phyloP scores from a whole-genome alignment of 1,284 basidiomycete genomes.

The Papiliotrema nemorosa region DNA sequence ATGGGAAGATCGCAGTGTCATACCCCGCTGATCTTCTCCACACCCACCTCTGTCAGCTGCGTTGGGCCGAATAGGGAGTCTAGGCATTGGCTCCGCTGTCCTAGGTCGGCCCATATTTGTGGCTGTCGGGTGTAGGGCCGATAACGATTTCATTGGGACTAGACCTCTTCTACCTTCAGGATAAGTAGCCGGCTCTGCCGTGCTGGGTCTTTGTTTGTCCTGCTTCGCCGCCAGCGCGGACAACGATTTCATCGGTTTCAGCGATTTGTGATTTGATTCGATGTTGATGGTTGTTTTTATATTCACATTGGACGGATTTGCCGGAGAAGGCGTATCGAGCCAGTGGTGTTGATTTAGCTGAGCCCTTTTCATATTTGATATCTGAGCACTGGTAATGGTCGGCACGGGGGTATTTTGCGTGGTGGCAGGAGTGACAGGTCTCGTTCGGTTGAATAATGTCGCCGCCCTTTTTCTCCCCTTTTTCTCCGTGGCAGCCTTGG shows the following conservation, averaged over 20 bases:
- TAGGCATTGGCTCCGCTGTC: too few relatives aligned
- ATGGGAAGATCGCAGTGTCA: too few relatives aligned
- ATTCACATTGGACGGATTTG: not conserved
- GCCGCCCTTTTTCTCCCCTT: conserved; percentile 11
- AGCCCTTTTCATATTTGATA: too few relatives aligned
- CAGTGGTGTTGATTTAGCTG: too few relatives aligned
- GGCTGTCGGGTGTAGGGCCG: too few relatives aligned
- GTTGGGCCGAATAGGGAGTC: too few relatives aligned
- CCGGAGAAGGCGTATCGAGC: not conserved
- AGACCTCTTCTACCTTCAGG: not conserved
- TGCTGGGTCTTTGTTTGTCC: not conserved
- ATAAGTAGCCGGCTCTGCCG: not conserved
- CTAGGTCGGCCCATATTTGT: too few relatives aligned
- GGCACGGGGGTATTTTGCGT: conserved; percentile 10
- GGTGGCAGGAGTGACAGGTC: conserved; percentile 22
- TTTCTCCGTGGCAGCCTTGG: conserved; percentile 2
- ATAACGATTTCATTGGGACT: too few relatives aligned
- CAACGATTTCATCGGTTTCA: conserved; percentile 6
- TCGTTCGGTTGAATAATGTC: conserved; percentile 14
- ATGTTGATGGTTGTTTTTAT: too few relatives aligned
- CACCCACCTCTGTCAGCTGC: too few relatives aligned
- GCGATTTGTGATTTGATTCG: not conserved
- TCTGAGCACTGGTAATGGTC: too few relatives aligned
- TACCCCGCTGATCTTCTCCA: too few relatives aligned
- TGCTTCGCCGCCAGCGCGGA: not conserved